These are phyloP conservation scores for Dictyostelium intermedium DNA, from an alignment of 78 protist species.

Conservation along the genomic window DNA sequence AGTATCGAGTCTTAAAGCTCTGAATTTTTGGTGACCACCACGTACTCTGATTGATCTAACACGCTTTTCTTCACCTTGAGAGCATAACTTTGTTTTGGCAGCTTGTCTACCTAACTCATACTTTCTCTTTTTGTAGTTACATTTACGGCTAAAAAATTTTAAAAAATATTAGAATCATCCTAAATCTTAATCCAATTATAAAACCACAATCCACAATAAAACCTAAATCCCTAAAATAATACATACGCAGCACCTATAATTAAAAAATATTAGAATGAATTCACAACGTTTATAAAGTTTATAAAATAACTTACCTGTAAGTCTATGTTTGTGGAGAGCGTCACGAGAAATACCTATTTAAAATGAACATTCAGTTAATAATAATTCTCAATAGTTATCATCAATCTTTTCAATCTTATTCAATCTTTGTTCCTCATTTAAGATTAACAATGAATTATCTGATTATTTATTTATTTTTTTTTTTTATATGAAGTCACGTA, in stretches of 20 bases:
- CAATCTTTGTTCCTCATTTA: background rate
- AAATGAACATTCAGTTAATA: background rate
- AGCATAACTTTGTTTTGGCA: slow-evolving; percentile 96
- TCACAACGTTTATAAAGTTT: background rate
- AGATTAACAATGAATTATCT: background rate
- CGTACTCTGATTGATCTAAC: slow-evolving; percentile 94
- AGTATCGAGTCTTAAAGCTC: slow-evolving; percentile 99
- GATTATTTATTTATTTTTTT: background rate
- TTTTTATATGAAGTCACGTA: background rate
- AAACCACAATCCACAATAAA: too few relatives aligned
- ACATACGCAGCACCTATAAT: slow-evolving; percentile 68
- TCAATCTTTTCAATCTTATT: background rate
- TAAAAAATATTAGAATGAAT: background rate
- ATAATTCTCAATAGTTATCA: background rate
- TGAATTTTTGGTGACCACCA: slow-evolving; percentile 98
- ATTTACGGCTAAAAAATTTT: slow-evolving; percentile 15
- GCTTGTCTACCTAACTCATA: slow-evolving; percentile 98
- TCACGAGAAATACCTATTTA: slow-evolving; percentile 82
- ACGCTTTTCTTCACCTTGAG: slow-evolving; percentile 81
- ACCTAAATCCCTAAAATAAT: background rate
- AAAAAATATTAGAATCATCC: background rate
- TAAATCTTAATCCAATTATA: too few relatives aligned
- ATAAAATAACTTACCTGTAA: background rate
- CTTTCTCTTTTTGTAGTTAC: slow-evolving; percentile 93
- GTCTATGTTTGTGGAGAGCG: slow-evolving; percentile 79